Percentiles rank a stretch among this genome's conserved stretches.
phyloP scores from a whole-genome alignment of 2,329 filamentous ascomycete species.

The Talaromyces amestolkiae region DNA sequence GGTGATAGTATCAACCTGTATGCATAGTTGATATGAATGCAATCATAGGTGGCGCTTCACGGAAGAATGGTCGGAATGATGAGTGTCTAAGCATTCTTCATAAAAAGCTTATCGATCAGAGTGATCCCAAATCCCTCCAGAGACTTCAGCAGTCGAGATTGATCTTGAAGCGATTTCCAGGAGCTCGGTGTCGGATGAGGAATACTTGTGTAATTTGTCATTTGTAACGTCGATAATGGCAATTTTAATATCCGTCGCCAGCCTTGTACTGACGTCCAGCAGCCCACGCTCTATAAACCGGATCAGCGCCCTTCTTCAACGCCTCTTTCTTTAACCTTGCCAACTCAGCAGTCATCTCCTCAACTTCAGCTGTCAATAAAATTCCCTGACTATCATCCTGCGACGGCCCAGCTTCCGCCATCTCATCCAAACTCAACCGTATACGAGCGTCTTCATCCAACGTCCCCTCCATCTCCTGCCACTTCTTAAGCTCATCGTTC shows the following conservation, averaged over 20 bases:
- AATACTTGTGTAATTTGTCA: not conserved
- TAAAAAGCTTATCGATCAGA: not conserved
- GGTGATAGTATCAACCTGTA: too few species aligned
- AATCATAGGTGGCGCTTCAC: too few species aligned
- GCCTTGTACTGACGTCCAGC: slow-evolving; percentile 8
- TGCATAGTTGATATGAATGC: too few species aligned
- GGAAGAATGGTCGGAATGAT: not conserved
- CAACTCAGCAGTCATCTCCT: slow-evolving; percentile 17
- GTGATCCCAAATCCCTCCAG: too few species aligned
- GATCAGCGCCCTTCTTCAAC: slow-evolving; percentile 11
- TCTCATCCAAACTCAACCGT: slow-evolving; percentile 13
- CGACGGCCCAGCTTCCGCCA: slow-evolving; percentile 1
- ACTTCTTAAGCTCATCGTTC: slow-evolving; percentile 36
- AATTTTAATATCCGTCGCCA: slow-evolving; percentile 9
- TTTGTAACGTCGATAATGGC: not conserved
- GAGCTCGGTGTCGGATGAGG: too few species aligned
- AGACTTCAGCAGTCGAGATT: too few species aligned
- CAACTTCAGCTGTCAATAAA: slow-evolving; percentile 9
- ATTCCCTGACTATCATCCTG: slow-evolving; percentile 10
- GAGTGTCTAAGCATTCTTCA: not conserved
- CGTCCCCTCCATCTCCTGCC: slow-evolving; percentile 35
- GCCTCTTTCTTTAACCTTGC: slow-evolving; percentile 13
- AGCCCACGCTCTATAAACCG: slow-evolving; percentile 5
- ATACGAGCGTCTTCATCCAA: slow-evolving; percentile 18
- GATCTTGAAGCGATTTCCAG: too few species aligned